These are phyloP conservation scores for Exserohilum rostratum DNA, from an alignment of 2,329 filamentous ascomycete genomes.

Conservation along the genomic window DNA sequence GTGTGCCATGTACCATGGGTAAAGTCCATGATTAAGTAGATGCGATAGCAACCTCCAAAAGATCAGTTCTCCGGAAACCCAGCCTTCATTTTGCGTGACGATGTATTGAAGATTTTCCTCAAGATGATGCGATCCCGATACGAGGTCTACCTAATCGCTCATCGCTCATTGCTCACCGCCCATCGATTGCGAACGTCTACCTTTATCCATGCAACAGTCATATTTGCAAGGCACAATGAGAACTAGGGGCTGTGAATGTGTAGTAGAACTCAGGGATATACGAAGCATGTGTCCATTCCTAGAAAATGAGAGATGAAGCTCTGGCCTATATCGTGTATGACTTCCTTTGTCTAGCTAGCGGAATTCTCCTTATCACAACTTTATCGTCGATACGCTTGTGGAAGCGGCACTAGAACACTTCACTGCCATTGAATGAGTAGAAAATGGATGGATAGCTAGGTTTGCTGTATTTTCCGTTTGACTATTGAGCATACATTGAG, in stretches of 20 bases:
- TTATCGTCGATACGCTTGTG: neutral
- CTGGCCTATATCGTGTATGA: neutral
- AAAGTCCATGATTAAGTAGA: constrained; percentile 10
- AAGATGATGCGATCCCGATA: neutral
- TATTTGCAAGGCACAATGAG: neutral
- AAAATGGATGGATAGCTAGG: neutral
- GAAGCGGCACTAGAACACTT: neutral
- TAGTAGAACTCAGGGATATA: no score
- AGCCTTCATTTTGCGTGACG: neutral
- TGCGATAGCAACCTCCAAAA: constrained; percentile 15
- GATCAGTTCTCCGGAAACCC: neutral
- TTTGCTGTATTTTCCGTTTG: neutral
- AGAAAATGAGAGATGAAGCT: neutral
- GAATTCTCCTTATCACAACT: neutral
- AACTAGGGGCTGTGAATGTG: no score
- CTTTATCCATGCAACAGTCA: neutral
- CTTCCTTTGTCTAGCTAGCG: neutral
- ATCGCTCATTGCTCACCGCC: neutral
- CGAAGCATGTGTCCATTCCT: no score
- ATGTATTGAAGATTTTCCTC: neutral
- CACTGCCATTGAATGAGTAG: neutral
- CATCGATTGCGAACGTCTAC: neutral
- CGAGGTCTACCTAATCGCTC: neutral
- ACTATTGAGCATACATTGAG: neutral
- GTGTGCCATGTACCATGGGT: neutral